Evolutionary conservation across 805 yeast species (phyloP).

Genomic region (Blastobotrys americana): DNA sequence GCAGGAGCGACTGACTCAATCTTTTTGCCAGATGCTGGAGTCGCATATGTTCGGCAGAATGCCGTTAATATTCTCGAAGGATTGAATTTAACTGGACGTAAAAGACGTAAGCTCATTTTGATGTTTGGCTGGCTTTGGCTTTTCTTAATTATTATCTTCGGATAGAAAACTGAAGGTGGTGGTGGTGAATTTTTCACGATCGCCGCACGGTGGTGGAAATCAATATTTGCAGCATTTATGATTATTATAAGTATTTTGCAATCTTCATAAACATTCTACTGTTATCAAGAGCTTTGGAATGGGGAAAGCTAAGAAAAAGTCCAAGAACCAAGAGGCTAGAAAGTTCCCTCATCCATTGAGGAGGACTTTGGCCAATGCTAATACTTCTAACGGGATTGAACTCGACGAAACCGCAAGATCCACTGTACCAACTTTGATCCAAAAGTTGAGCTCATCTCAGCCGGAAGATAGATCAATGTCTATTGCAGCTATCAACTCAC

Average conservation of each 20-base stretch:
- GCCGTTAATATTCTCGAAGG: not conserved
- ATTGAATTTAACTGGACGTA: not conserved
- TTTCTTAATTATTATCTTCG: conserved; percentile 1
- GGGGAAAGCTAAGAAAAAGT: conserved; percentile 22
- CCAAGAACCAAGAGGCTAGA: conserved; percentile 1
- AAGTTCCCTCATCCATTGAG: conserved; percentile 2
- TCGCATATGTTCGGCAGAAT: conserved; percentile 3
- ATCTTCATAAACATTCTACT: not conserved
- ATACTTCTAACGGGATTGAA: conserved; percentile 33
- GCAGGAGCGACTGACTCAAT: conserved; percentile 29
- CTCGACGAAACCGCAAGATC: conserved; percentile 45
- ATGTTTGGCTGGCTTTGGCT: no score
- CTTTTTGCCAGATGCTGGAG: conserved; percentile 1
- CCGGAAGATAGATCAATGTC: conserved; percentile 76
- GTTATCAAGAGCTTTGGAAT: conserved; percentile 4
- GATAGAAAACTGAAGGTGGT: not conserved
- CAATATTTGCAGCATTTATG: not conserved
- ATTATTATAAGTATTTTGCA: not conserved
- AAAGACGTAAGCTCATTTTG: not conserved
- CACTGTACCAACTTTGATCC: conserved; percentile 61
- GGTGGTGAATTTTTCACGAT: not conserved
- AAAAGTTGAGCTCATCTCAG: conserved; percentile 52
- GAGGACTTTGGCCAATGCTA: conserved; percentile 16
- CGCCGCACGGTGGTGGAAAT: no score
- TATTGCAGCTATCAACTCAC: conserved; percentile 58